Percentiles rank a stretch among this genome's conserved stretches.
phyloP scores from a whole-genome alignment of 2,329 filamentous ascomycete genomes.

The Sarocladium oryzae region DNA sequence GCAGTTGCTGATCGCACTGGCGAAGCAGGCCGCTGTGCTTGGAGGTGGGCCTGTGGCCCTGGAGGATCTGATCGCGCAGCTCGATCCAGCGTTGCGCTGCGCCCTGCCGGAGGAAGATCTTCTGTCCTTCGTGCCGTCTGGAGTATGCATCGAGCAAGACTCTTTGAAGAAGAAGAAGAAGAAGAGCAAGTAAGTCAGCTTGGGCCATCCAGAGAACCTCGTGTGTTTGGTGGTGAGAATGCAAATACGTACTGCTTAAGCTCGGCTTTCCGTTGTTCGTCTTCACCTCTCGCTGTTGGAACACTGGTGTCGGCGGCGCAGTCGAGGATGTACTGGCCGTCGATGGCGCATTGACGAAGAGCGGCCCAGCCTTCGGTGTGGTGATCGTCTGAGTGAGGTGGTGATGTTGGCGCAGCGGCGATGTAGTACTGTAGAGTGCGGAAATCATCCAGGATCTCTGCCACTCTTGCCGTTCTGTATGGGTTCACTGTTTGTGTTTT shows the following conservation, averaged over 20 bases:
- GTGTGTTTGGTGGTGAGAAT: not conserved
- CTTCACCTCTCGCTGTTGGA: conserved; percentile 43
- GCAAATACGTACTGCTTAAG: conserved; percentile 47
- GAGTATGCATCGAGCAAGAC: conserved; percentile 54
- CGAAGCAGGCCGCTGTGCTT: conserved; percentile 42
- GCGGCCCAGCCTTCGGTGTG: conserved; percentile 58
- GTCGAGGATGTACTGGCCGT: conserved; percentile 59
- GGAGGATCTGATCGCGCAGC: conserved; percentile 45
- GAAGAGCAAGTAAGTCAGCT: not conserved
- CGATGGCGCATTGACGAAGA: conserved; percentile 54
- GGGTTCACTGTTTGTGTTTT: conserved; percentile 42
- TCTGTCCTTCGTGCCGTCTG: conserved; percentile 56
- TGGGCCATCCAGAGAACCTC: not conserved
- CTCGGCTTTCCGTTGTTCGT: conserved; percentile 56
- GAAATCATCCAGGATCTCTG: conserved; percentile 57
- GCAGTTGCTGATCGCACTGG: conserved; percentile 50
- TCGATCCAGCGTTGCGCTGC: conserved; percentile 55
- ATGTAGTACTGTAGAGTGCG: conserved; percentile 57
- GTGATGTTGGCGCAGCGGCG: conserved; percentile 48
- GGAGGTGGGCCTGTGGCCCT: conserved; percentile 41
- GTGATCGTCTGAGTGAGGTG: conserved; percentile 49
- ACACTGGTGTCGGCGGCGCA: conserved; percentile 57
- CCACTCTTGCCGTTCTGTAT: conserved; percentile 52
- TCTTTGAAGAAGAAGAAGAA: too few species aligned
- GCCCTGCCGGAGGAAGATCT: conserved; percentile 56